phyloP scores from a whole-genome alignment of 2,329 filamentous ascomycete species.

The Lasiodiplodia citricola region DNA sequence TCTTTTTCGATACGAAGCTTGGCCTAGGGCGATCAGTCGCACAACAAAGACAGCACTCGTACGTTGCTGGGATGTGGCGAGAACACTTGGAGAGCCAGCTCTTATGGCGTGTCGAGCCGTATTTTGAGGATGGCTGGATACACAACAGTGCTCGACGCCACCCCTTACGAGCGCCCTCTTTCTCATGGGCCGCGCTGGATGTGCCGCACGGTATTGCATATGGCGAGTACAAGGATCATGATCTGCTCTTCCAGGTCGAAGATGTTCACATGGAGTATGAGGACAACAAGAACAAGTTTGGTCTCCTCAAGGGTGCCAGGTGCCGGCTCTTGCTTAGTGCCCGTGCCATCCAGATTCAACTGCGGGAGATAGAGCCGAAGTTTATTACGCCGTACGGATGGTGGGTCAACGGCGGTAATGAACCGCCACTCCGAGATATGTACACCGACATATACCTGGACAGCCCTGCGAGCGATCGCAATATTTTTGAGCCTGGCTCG shows the following conservation, averaged over 20 bases:
- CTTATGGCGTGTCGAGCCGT: neutral
- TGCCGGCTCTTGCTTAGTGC: constrained; percentile 11
- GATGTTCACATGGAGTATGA: constrained; percentile 21
- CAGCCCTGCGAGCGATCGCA: constrained; percentile 25
- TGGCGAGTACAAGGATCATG: constrained; percentile 28
- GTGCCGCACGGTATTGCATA: constrained; percentile 29
- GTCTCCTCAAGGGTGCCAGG: constrained; percentile 24
- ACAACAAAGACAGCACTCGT: neutral
- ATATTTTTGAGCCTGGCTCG: constrained; percentile 24
- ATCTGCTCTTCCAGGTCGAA: constrained; percentile 28
- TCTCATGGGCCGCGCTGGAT: constrained; percentile 33
- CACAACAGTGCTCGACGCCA: constrained; percentile 19
- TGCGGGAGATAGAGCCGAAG: constrained; percentile 23
- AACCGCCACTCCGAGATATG: neutral
- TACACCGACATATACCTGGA: constrained; percentile 26
- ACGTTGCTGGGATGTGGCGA: constrained; percentile 31
- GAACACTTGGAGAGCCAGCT: constrained; percentile 31
- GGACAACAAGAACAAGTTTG: constrained; percentile 26
- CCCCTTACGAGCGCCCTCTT: constrained; percentile 30
- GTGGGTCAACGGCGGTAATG: neutral
- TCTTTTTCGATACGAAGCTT: constrained; percentile 27
- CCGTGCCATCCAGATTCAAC: constrained; percentile 2
- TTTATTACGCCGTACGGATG: neutral
- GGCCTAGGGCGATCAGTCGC: neutral
- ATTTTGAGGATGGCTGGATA: constrained; percentile 16